Base-by-base conservation (phyloP, 441 rosid genomes). In the Flueggea neowawraea region DNA sequence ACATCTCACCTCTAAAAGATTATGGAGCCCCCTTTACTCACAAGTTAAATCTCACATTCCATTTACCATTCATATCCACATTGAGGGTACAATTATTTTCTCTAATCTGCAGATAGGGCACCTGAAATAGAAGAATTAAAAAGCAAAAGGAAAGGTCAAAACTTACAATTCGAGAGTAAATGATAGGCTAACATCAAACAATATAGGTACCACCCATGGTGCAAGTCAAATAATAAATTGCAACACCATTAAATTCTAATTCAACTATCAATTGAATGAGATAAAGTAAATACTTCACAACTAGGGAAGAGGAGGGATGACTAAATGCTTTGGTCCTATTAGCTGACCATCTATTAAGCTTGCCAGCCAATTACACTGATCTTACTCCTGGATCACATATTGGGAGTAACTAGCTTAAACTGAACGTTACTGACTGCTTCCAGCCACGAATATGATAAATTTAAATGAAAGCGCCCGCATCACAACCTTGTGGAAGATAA, bases 81-180 rank as follows among this genome's bases (percentile, higher is more conserved):
- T 84, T 87, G 62, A 94, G 54, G 33, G 95, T 85, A 97, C 96
- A 95, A 65, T 91, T 95, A 67, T 87, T 95, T 73, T 95, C 99
- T 78, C 87, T 83, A 43, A 95, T 77, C 78, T 89, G 99, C 78
- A 91, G 14, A 75, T 95, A 91, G 9, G 96, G 91, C 33, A 84
- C 77, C 96, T 95, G 92, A 61, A 71, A 70, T 54, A 15, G 44
- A 44, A 67, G 43, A 64, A 48, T 10, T 41, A 32, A 36, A 45
- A 16, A 15, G 10, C 36, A 49, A 51, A 53, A 67, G 45, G 61
- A 60, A 31, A 39, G 53, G 54, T 36, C 41, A 10, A 39, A 43
- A 22, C 16, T 47, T 36, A 16, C 4, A 16, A 31, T 52, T 33
- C n/a, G 31, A 6, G 5, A 41, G 5, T 17, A 16, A 48, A 48